Base-by-base conservation (phyloP, 192 early-diverging fungal species). In the Umbelopsis sp. region DNA sequence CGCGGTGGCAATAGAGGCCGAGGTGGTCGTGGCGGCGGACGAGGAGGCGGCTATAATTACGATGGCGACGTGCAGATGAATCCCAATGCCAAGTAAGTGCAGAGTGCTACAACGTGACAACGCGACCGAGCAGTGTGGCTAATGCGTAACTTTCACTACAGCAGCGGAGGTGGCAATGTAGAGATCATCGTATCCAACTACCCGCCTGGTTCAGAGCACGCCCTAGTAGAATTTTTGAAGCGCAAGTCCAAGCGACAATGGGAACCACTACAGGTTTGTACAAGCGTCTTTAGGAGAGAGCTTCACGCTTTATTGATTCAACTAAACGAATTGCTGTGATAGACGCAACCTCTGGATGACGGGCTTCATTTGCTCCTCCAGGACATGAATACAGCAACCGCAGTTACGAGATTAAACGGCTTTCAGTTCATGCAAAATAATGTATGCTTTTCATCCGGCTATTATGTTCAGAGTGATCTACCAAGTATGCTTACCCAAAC, bases 231-330 rank as follows among this genome's bases (percentile, higher is more conserved):
- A 2, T 78, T 78, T 52, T 33, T 78, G 10, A 45, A 66, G 16
- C 46, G 71, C 46, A 78, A 78, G 49, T 46, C 64, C 6, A 69
- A 73, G 46, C 18, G 52, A 6, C 46, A 47, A 15, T 78, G 76
- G 76, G 71, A 70, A 22, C 45, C 58, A 41, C 67, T 69, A 21
- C 15, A 70, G 22, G 76, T 78, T 73, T 41, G 10, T 41, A 30
- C 27, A 6, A 41, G 37, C 37, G 37, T 41, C 10, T 41, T 10
- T 10, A 9, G 7, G 10, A 41, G 2, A 6, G 2, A 9, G 5
- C 37, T 41, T 41, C 37, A 10, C 37, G 37, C 37, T 41, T 41
- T n/a, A n/a, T n/a, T 41, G 37, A 41, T 41, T 41, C 10, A 6
- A 41, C 37, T 41, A 41, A 41, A 41, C 37, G 7, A 10, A 41